Base-by-base conservation (phyloP, 2,329 filamentous ascomycete genomes). In the Phoma herbarum region DNA sequence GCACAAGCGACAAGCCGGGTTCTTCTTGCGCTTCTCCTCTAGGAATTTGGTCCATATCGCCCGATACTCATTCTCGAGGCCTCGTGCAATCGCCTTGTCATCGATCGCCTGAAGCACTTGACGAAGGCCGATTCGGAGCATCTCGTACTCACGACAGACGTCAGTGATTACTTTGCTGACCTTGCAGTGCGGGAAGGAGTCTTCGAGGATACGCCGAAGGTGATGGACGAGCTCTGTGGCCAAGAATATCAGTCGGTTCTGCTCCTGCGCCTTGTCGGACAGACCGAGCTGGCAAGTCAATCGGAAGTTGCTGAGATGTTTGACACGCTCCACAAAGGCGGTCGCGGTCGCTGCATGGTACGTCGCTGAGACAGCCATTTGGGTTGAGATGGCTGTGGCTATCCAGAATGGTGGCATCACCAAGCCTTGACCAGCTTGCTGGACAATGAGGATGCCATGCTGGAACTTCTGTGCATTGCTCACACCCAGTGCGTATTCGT, bases 371-470 rank as follows among this genome's bases (percentile, higher is more conserved):
- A 57, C 51, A 5, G 47, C 52, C 35, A 50, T 61, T 9, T 56
- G 25, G 2, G 52, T 61, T 18, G 35, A 45, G 3, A 64, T 31
- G 5, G 37, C 33, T 23, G 46, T 53, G 7, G 55, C 10, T 3
- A 49, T 59, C 61, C 61, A 64, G 33, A 60, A 61, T 5, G 60
- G 58, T 2, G 61, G 63, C 11, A 67, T 26, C 2, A 59, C 6
- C 23, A 66, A 37, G 9, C 48, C 53, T 28, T 63, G 43, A 1
- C 57, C 56, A 12, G 55, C 37, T 22, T 54, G 52, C 39, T 66
- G 65, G 23, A 66, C 51, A 41, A 67, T 55, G 28, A 50, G 31
- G n/a, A 66, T 60, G 11, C 60, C 63, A 29, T 59, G 47, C 29
- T 61, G 37, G n/a, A 59, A 47, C 23, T 14, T 52, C 6, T 4